Base-by-base conservation (phyloP, 2,329 filamentous ascomycete species). In the Pseudogymnoascus pannorum region DNA sequence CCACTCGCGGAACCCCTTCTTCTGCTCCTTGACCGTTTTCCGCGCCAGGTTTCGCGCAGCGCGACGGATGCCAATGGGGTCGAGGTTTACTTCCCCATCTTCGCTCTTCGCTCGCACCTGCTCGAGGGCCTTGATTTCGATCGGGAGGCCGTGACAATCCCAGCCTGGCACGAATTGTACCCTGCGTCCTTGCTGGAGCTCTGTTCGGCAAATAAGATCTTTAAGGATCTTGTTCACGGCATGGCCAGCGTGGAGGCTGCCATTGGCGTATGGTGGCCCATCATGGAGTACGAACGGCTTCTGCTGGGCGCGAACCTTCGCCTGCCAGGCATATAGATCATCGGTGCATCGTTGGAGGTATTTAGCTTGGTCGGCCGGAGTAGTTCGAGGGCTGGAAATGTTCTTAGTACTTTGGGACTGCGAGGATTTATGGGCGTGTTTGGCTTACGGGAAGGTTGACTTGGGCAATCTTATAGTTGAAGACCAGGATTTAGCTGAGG, bases 121-220 rank as follows among this genome's bases (percentile, higher is more conserved):
- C 64, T 89, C 88, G 14, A 99, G 81, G 22, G 92, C 94, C 76
- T 97, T 99, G 68, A 97, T 82, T 79, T 99, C 94, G 71, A 99
- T 99, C 1, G 94, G 94, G 57, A 99, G 81, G 0, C 94, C 94
- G 78, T 99, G 94, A 67, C 94, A 99, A 73, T 99, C 95, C 94
- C 94, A 99, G 51, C 94, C 93, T 2, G 94, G 94, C 14, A 92
- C 80, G 71, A 95, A 99, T 38, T 86, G 80, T 33, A 97, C 87
- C 64, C 84, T 81, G 67, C 83, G 87, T 16, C 91, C 94, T 70
- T 87, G 82, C 64, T 89, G 85, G 63, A 97, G 78, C 76, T 96
- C 86, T 64, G 88, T 86, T 40, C 94, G 85, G 68, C 92, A 81
- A 64, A 96, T 90, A 70, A 97, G 89, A 75, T 99, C 94, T 78